A percentile compares a stretch with the other conserved stretches of the same genome.
Evolutionary conservation across 176 grass and related monocot species (phyloP).

Genomic region (Rhynchospora tenuis): DNA sequence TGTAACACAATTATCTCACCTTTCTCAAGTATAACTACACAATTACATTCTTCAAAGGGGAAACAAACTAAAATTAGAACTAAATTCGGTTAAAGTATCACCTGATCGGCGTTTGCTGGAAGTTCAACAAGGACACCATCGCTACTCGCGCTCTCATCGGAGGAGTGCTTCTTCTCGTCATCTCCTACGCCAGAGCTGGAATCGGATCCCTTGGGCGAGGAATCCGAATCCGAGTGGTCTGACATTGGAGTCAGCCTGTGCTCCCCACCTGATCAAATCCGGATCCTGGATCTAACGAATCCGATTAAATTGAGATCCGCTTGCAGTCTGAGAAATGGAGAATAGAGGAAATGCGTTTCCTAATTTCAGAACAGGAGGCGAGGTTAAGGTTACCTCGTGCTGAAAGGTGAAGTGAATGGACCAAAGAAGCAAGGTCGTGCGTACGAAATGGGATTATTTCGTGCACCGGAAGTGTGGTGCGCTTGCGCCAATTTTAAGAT

Average conservation of each 20-base stretch:
- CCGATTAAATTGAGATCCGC: slow-evolving; percentile 37
- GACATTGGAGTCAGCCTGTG: slow-evolving; percentile 38
- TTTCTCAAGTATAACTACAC: background rate
- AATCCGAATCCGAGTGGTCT: slow-evolving; percentile 67
- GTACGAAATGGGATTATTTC: background rate
- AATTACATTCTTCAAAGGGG: background rate
- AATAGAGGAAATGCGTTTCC: slow-evolving; percentile 19
- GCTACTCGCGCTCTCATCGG: slow-evolving; percentile 87
- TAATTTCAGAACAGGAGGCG: slow-evolving; percentile 17
- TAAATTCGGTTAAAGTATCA: background rate
- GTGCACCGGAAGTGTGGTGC: background rate
- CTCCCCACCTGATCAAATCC: background rate
- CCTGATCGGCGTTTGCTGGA: slow-evolving; percentile 45
- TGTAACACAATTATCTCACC: background rate
- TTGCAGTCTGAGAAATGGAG: slow-evolving; percentile 30
- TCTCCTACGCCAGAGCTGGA: slow-evolving; percentile 28
- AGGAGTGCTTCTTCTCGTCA: slow-evolving; percentile 37
- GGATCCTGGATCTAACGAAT: slow-evolving; percentile 45
- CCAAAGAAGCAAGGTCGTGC: background rate
- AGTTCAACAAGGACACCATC: slow-evolving; percentile 96
- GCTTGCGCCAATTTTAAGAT: background rate
- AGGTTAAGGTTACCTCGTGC: slow-evolving; percentile 5
- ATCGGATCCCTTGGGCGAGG: slow-evolving; percentile 61
- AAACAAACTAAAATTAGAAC: slow-evolving; percentile 6
- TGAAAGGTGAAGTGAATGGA: background rate